phyloP scores from a whole-genome alignment of 805 yeast genomes.

The Candida maesae region DNA sequence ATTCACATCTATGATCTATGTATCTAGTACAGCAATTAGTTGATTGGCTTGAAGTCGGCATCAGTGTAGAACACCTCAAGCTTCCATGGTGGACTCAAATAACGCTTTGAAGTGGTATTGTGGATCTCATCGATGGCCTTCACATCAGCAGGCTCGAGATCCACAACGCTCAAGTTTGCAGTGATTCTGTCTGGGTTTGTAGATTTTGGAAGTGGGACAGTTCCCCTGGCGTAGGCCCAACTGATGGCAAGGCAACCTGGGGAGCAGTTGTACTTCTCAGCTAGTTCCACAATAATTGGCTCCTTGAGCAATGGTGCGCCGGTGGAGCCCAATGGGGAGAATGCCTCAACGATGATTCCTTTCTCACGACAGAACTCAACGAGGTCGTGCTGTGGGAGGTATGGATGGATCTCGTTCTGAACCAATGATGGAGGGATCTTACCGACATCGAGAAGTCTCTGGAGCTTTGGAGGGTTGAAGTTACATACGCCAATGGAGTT shows the following conservation, averaged over 20 bases:
- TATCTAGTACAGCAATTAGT: too few relatives aligned
- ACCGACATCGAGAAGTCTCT: constrained; percentile 10
- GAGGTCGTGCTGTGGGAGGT: constrained; percentile 19
- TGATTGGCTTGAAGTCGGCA: constrained; percentile 1
- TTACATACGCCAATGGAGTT: constrained; percentile 22
- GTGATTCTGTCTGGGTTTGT: constrained; percentile 40
- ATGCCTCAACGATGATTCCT: constrained; percentile 20
- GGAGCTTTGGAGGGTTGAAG: constrained; percentile 14
- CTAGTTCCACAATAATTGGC: constrained; percentile 39
- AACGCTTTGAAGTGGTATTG: background rate
- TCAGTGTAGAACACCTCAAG: background rate
- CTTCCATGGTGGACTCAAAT: background rate
- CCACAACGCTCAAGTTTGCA: background rate
- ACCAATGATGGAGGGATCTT: constrained; percentile 17
- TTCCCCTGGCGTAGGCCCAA: constrained; percentile 57
- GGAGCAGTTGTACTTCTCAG: constrained; percentile 37
- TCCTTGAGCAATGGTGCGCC: constrained; percentile 28
- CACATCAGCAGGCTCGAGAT: background rate
- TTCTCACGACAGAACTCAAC: constrained; percentile 13
- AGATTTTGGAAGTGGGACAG: constrained; percentile 51
- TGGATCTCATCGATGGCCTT: background rate
- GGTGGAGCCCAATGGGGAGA: constrained; percentile 20
- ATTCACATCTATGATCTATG: too few relatives aligned
- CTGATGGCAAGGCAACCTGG: constrained; percentile 52
- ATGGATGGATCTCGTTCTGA: constrained; percentile 21